phyloP scores from a whole-genome alignment of 306 rosid genomes.

The Lupinus albus region DNA sequence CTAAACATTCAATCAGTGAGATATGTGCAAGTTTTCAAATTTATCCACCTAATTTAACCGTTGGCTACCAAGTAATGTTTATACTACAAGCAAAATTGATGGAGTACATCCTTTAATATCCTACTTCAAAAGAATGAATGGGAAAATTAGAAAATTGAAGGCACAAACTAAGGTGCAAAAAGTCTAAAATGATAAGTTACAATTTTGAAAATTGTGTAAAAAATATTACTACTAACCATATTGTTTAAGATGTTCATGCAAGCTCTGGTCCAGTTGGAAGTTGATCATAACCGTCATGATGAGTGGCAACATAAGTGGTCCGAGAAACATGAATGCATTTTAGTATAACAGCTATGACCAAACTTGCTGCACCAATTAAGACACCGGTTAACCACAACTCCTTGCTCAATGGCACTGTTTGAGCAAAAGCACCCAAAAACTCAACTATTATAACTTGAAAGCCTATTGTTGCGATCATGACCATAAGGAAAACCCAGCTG shows the following conservation, averaged over 20 bases:
- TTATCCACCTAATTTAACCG: not conserved
- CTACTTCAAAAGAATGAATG: constrained; percentile 5
- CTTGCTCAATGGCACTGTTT: constrained; percentile 62
- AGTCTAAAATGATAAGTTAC: not conserved
- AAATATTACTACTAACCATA: not conserved
- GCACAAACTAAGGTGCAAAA: not conserved
- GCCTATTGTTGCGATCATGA: constrained; percentile 52
- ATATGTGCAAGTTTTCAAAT: not conserved
- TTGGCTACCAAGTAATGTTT: constrained; percentile 4
- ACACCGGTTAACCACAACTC: constrained; percentile 61
- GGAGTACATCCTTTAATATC: not conserved
- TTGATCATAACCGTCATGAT: constrained; percentile 62
- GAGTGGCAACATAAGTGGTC: not conserved
- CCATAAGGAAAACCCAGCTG: constrained; percentile 64
- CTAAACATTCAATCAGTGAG: not conserved
- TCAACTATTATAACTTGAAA: constrained; percentile 74
- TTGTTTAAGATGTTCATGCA: constrained; percentile 43
- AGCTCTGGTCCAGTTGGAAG: constrained; percentile 76
- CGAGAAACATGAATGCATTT: constrained; percentile 71
- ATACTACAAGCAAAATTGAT: no score
- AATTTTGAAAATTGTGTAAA: not conserved
- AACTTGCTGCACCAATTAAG: constrained; percentile 68
- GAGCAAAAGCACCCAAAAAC: constrained; percentile 71
- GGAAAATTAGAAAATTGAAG: not conserved
- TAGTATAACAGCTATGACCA: constrained; percentile 54